Percentiles rank a stretch among this genome's conserved stretches.
Conservation (phyloP, 1,139 yeast genomes). For the Diutina rugosa region DNA sequence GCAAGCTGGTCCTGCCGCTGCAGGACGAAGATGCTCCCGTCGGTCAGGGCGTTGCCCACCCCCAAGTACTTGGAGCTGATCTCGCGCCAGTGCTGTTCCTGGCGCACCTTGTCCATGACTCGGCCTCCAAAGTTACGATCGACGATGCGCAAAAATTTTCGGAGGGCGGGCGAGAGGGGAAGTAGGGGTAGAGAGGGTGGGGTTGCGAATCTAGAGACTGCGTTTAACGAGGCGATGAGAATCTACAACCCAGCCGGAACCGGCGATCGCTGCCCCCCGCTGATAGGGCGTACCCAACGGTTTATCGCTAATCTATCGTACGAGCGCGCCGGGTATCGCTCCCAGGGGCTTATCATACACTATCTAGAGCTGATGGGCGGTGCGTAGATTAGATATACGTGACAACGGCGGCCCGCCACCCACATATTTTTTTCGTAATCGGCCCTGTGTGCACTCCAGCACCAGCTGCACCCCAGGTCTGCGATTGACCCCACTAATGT, state of each 20-base stretch:
- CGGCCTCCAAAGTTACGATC: not conserved
- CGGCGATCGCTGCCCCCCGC: not conserved
- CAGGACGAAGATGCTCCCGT: slow-evolving; percentile 37
- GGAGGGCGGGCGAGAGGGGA: not conserved
- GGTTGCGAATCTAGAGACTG: not conserved
- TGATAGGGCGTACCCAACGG: no score
- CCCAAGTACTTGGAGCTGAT: slow-evolving; percentile 56
- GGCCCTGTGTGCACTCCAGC: not conserved
- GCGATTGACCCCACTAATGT: not conserved
- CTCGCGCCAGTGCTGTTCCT: slow-evolving; percentile 47
- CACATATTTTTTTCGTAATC: not conserved
- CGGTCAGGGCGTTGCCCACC: slow-evolving; percentile 59
- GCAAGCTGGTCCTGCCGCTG: slow-evolving; percentile 69
- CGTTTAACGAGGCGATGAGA: not conserved
- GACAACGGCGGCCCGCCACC: not conserved
- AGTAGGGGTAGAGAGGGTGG: not conserved
- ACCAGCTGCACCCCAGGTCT: not conserved
- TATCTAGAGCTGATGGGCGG: no score
- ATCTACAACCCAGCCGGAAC: not conserved
- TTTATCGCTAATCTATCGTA: not conserved
- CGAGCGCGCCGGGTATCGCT: no score
- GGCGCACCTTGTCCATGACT: slow-evolving; percentile 43
- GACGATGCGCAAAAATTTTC: not conserved
- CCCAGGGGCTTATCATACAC: no score
- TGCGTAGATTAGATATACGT: not conserved